These are phyloP conservation scores for Ogataea philodendri DNA, from an alignment of 805 yeast genomes.

Conservation along the genomic window DNA sequence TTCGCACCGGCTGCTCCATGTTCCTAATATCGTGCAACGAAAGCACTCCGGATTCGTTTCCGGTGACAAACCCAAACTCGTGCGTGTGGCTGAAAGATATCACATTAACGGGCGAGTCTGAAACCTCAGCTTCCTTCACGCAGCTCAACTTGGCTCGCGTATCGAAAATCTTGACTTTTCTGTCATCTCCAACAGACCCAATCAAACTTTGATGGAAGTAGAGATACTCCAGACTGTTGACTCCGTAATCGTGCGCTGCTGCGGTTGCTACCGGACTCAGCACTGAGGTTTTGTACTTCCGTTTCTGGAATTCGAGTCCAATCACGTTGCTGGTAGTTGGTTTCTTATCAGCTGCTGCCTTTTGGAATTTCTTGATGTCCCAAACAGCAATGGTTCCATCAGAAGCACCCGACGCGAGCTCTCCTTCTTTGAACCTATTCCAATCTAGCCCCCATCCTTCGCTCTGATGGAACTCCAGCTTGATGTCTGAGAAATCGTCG, in stretches of 20 bases:
- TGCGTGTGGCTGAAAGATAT: slow-evolving; percentile 59
- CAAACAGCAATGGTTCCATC: slow-evolving; percentile 64
- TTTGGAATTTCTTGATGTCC: slow-evolving; percentile 53
- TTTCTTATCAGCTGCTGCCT: slow-evolving; percentile 16
- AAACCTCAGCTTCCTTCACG: slow-evolving; percentile 9
- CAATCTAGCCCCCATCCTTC: slow-evolving; percentile 77
- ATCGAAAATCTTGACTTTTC: slow-evolving; percentile 51
- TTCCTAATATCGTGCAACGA: slow-evolving; percentile 66
- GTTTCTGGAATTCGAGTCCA: slow-evolving; percentile 12
- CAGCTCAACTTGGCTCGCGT: slow-evolving; percentile 35
- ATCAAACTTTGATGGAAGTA: slow-evolving; percentile 59
- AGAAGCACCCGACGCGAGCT: slow-evolving; percentile 56
- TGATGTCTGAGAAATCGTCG: slow-evolving; percentile 27
- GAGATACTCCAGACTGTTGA: slow-evolving; percentile 74
- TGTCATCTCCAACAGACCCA: slow-evolving; percentile 67
- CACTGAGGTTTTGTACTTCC: slow-evolving; percentile 13
- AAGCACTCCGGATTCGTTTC: slow-evolving; percentile 56
- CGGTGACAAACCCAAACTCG: slow-evolving; percentile 61
- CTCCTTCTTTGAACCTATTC: slow-evolving; percentile 64
- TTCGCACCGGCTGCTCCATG: slow-evolving; percentile 30
- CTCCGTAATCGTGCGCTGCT: slow-evolving; percentile 44
- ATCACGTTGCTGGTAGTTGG: slow-evolving; percentile 1
- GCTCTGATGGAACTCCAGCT: slow-evolving; percentile 32
- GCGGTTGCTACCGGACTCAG: slow-evolving; percentile 21
- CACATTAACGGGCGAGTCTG: slow-evolving; percentile 43